Evolutionary conservation across 768 basidiomycete species (phyloP), one percentile per base, ranked within the genome.

Genomic region (Melanogaster broomeanus): DNA sequence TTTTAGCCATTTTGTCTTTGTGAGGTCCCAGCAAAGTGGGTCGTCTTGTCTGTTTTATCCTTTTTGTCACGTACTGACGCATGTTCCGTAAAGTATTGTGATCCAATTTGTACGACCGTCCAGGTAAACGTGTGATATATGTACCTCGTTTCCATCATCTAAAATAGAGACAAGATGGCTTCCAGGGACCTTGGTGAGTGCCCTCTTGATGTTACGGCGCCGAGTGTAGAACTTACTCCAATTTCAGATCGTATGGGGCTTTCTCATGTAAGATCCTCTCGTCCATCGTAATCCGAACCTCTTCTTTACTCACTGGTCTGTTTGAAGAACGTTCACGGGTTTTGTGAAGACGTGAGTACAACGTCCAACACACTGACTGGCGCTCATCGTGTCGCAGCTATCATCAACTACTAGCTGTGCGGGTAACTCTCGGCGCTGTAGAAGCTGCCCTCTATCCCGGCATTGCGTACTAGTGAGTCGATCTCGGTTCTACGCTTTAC

Each of bases 371-470:
- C n/a, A n/a, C n/a, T n/a, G n/a, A n/a, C n/a, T n/a, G n/a, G n/a
- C n/a, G n/a, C n/a, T n/a, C n/a, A n/a, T n/a, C n/a, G n/a, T n/a
- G n/a, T n/a, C n/a, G n/a, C n/a, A n/a, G n/a, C n/a, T n/a, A n/a
- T n/a, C n/a, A n/a, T n/a, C n/a, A n/a, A n/a, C n/a, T n/a, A n/a
- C n/a, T n/a, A n/a, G n/a, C n/a, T n/a, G n/a, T n/a, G n/a, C n/a
- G n/a, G n/a, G n/a, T n/a, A n/a, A n/a, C n/a, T n/a, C n/a, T n/a
- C n/a, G n/a, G n/a, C n/a, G n/a, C n/a, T n/a, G n/a, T n/a, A n/a
- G n/a, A n/a, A n/a, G n/a, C n/a, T 66, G 85, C 70, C 3, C 62
- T 88, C 8, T 89, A 86, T 65, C 87, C 87, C 11, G 87, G 87
- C 22, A 83, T 88, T 12, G 78, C 80, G 0, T 90, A 87, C 70